Base-by-base conservation (phyloP, 306 rosid genomes). In the Alnus rubra region DNA sequence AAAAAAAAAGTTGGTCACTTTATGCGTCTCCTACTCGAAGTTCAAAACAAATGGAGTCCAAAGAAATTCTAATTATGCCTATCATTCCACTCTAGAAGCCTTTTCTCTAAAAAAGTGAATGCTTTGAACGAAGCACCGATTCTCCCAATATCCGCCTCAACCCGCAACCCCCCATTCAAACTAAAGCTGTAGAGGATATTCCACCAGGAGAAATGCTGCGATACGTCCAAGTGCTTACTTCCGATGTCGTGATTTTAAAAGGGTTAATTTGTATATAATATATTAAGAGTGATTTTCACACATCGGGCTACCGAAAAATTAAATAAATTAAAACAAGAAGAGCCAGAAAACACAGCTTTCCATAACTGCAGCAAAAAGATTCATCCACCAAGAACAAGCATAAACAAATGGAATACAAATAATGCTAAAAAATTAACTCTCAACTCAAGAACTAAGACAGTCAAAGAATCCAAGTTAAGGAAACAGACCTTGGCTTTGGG, bases 401-500 rank as follows among this genome's bases (percentile, higher is more conserved):
- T 4, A 60, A 52, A 28, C 14, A 71, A 45, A 48, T 51, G 55
- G 54, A 49, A 49, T 9, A 12, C 13, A 49, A 49, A 49, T 9
- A 49, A 49, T 49, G 52, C 52, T 49, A 49, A 1, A 49, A 49
- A 49, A 49, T 9, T 9, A 49, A 49, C 2, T 49, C 14, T 9
- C 11, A 12, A 12, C 14, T 49, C 52, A 49, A 33, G 8, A 56
- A 74, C 15, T 19, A 59, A 23, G 37, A 59, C 16, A 59, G 39
- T 42, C 37, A 18, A 18, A 68, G 51, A 18, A 39, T 42, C 50
- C 1, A 42, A 68, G 64, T 49, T 49, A 60, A 75, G 59, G 39
- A 53, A 23, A 30, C 88, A 9, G 35, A 95, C 99, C 99, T 96
- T 96, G 62, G 94, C 84, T 87, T 96, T 96, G 10, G 97, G 92